phyloP scores from a whole-genome alignment of 2,329 filamentous ascomycete species.

The Trichophyton verrucosum region DNA sequence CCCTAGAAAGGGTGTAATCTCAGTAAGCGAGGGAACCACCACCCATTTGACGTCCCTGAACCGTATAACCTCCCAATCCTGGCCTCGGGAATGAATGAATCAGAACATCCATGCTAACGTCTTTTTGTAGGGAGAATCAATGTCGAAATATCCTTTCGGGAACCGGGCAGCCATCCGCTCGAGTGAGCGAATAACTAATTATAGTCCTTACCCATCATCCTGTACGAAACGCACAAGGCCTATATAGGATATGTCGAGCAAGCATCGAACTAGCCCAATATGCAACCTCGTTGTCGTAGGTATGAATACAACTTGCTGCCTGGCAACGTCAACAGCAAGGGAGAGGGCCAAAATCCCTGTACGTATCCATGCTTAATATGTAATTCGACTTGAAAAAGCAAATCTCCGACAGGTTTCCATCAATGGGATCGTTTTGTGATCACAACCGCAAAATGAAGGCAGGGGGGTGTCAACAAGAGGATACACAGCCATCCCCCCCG shows the following conservation, averaged over 20 bases:
- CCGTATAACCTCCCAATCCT: neutral
- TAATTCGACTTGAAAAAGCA: constrained; percentile 2
- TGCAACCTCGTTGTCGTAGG: neutral
- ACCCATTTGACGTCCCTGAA: neutral
- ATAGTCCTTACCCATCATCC: neutral
- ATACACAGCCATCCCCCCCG: neutral
- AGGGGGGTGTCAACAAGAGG: neutral
- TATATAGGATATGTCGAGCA: constrained; percentile 2
- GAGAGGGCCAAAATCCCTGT: neutral
- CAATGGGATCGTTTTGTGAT: constrained; percentile 1
- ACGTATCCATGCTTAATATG: neutral
- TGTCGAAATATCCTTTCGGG: neutral
- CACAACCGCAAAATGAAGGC: neutral
- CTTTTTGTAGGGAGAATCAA: neutral
- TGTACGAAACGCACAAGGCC: neutral
- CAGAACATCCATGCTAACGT: constrained; percentile 1
- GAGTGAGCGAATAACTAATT: neutral
- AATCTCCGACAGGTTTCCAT: constrained; percentile 4
- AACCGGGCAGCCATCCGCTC: neutral
- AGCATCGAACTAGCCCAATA: neutral
- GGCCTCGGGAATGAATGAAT: neutral
- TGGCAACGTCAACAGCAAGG: neutral
- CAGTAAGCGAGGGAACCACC: neutral
- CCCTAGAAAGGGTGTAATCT: neutral
- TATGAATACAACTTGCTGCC: neutral